Evolutionary conservation across 805 yeast genomes (phyloP).

Genomic region (Kuraishia borneana): DNA sequence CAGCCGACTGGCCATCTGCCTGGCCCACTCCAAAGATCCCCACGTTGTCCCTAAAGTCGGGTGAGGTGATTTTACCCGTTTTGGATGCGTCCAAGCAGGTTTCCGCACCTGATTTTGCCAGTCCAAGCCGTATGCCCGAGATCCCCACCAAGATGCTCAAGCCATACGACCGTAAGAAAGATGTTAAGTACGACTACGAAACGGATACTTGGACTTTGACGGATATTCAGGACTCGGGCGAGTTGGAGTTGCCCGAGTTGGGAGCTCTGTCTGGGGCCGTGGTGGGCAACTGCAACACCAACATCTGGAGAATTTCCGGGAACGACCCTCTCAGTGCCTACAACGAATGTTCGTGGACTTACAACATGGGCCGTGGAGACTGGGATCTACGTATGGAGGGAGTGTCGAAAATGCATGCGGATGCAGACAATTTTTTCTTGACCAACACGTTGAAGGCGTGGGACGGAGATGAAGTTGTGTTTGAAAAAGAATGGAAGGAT

Average conservation of each 20-base stretch:
- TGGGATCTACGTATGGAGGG: constrained; percentile 26
- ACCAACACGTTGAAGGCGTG: constrained; percentile 21
- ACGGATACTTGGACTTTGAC: constrained; percentile 21
- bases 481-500: constrained; percentile 23
- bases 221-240: constrained; percentile 25
- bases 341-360: constrained; percentile 27
- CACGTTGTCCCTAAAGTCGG: constrained; percentile 9
- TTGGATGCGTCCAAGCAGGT: not conserved
- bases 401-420: constrained; percentile 19
- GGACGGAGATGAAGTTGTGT: constrained; percentile 19
- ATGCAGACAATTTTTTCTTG: constrained; percentile 20
- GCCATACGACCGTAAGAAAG: not conserved
- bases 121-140: constrained; percentile 4
- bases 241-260: constrained; percentile 17
- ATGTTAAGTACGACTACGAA: constrained; percentile 19
- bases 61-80: not conserved
- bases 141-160: not conserved
- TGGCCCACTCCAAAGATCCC: constrained; percentile 35
- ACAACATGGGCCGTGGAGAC: constrained; percentile 27
- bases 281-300: constrained; percentile 27
- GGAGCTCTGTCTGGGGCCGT: constrained; percentile 24
- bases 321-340: constrained; percentile 27
- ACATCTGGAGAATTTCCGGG: constrained; percentile 23
- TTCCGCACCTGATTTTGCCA: not conserved
- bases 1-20: constrained; percentile 36